Percentiles rank a stretch among this genome's conserved stretches.
Conservation (phyloP, 495 filamentous ascomycete genomes). For the Staphylotrichum tortipilum region DNA sequence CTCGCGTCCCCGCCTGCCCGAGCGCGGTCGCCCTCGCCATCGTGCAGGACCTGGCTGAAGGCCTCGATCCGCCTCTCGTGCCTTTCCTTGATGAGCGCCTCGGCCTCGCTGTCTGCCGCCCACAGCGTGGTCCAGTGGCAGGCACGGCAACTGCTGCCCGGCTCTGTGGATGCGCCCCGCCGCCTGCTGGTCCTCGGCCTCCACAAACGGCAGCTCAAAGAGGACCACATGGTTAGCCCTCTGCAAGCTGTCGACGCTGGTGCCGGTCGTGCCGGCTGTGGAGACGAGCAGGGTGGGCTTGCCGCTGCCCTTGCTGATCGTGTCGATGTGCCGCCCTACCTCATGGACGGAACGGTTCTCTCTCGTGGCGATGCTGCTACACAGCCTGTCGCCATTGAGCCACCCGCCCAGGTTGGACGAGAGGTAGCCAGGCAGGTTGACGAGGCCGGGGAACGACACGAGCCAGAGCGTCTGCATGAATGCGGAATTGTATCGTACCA, state of each 20-base stretch:
- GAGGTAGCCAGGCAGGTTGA: background rate
- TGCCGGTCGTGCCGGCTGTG: background rate
- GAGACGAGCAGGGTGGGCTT: background rate
- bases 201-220: background rate
- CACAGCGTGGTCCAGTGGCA: background rate
- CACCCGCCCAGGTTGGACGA: background rate
- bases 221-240: background rate
- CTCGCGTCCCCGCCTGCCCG: background rate
- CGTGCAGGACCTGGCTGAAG: background rate
- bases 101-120: background rate
- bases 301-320: background rate
- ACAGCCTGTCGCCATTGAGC: slow-evolving; percentile 1
- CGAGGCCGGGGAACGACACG: background rate
- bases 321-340: background rate
- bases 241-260: background rate
- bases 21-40: background rate
- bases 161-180: background rate
- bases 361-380: background rate
- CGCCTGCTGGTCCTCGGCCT: no score
- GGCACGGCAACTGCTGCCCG: background rate
- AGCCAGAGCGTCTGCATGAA: background rate
- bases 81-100: background rate
- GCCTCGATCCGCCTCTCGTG: background rate
- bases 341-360: background rate
- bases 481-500: background rate